Evolutionary conservation across 139 green algal genomes (phyloP), one percentile per base, ranked within the genome.

Genomic region (Desmodesmus armatus): DNA sequence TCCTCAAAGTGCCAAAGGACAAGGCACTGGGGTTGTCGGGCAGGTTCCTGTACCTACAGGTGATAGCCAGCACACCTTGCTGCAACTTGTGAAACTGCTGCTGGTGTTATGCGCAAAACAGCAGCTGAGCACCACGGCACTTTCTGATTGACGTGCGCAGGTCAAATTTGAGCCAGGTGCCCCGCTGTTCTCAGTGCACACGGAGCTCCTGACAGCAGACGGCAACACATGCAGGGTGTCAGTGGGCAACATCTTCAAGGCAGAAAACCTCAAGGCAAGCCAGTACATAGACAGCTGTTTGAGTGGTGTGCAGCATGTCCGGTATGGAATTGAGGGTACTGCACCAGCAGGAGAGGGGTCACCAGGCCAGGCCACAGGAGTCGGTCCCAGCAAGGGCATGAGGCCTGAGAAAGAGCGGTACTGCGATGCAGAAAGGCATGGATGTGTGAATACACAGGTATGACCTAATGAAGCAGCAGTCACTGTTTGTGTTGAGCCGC

Each of bases 11-110:
- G 60, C 92, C 93, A 3, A 89, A 88, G 62, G 21, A 49, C 44
- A 90, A 85, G 65, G 83, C 66, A n/a, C 83, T 96, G 55, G 90
- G 81, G 2, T 77, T 95, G 6, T 92, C 87, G 1, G 93, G 93
- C 5, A 87, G 91, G 3, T 94, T 93, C 80, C 71, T 94, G 15
- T 97, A 97, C 85, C 63, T 96, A 25, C 91, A 96, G 90, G 88
- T 94, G 35, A 41, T 67, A 4, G 1, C n/a, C n/a, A n/a, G n/a
- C n/a, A n/a, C n/a, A n/a, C n/a, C n/a, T 87, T 40, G 82, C 7
- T 69, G 35, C 37, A 74, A 33, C 7, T 31, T 5, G 33, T 55
- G 33, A 75, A 55, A 37, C 66, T 51, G 66, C 13, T 75, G 66
- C 29, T 75, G 67, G 11, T 51, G 29, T 51, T n/a, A n/a, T n/a